Base-by-base conservation (phyloP, 2,329 filamentous ascomycete genomes). In the Calonectria fujianensis region DNA sequence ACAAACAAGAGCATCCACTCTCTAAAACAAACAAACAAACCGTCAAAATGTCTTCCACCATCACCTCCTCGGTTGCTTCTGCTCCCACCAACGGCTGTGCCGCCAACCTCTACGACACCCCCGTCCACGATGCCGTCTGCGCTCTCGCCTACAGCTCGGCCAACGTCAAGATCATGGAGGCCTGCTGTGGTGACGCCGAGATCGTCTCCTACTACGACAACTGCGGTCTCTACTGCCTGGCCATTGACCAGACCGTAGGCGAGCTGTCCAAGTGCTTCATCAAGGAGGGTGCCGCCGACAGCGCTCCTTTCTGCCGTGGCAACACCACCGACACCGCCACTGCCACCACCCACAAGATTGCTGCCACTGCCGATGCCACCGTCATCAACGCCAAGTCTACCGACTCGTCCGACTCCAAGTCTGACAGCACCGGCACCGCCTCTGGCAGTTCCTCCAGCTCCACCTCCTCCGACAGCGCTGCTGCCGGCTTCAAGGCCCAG, bases 191-290 rank as follows among this genome's bases (percentile, higher is more conserved):
- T 14, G 76, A 83, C 13, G 86, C 88, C 68, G 80, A 85, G 29
- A 83, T 89, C 35, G 81, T 86, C 64, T 82, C 82, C 76, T 90
- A 89, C 85, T 83, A 87, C 79, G 78, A 86, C 80, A 82, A 85
- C 78, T 90, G 89, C 83, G 87, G 86, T 20, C 78, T 89, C 74
- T 90, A 90, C 87, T 90, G 89, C 78, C 85, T 82, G 7, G 82
- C 83, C 66, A 61, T 82, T 29, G 83, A 77, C 76, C 77, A 84
- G 82, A 82, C 78, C 63, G 76, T 80, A 70, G 79, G 63, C 67
- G 78, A 83, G 37, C 81, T 84, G 39, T 65, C 75, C 16, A 51
- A 78, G 31, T 90, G 89, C 76, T 80, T 90, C 18, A 82, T 77
- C 64, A 76, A 82, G 39, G 79, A 87, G 64, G 87, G 87, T 39